Evolutionary conservation across 345 rosid genomes (phyloP).

Genomic region (Stellera chamaejasme): DNA sequence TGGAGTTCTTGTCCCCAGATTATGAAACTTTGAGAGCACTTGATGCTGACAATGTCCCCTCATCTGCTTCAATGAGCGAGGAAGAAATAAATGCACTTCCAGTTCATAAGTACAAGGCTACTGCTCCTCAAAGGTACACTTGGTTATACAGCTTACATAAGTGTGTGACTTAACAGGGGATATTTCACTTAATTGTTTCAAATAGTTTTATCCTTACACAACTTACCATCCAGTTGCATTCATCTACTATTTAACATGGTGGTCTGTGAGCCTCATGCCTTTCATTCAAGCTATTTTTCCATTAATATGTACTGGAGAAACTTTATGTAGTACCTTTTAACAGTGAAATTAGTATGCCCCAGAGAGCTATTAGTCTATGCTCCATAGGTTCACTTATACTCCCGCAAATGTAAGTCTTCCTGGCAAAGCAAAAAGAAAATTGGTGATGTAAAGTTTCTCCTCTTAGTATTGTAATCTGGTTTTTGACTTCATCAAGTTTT

Average conservation of each 20-base stretch:
- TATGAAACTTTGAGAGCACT: conserved; percentile 91
- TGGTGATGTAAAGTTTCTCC: no score
- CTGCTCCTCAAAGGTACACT: conserved; percentile 38
- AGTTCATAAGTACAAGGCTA: conserved; percentile 68
- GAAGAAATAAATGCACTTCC: conserved; percentile 94
- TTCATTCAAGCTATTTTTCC: no score
- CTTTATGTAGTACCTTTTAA: no score
- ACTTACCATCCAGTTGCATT: not conserved
- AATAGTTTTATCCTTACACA: not conserved
- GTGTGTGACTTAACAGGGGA: not conserved
- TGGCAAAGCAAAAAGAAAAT: no score
- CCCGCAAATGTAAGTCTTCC: no score
- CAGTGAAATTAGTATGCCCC: no score
- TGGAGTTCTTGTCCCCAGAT: conserved; percentile 31
- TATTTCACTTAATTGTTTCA: not conserved
- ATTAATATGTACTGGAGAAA: no score
- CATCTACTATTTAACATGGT: not conserved
- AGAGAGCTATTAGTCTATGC: no score
- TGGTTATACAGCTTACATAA: not conserved
- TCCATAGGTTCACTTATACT: no score
- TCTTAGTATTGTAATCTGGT: no score
- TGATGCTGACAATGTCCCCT: conserved; percentile 63
- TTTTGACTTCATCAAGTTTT: no score
- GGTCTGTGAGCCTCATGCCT: no score
- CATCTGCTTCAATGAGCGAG: conserved; percentile 75